Base-by-base conservation (phyloP, 768 basidiomycete species). In the Tricholoma flavovirens region DNA sequence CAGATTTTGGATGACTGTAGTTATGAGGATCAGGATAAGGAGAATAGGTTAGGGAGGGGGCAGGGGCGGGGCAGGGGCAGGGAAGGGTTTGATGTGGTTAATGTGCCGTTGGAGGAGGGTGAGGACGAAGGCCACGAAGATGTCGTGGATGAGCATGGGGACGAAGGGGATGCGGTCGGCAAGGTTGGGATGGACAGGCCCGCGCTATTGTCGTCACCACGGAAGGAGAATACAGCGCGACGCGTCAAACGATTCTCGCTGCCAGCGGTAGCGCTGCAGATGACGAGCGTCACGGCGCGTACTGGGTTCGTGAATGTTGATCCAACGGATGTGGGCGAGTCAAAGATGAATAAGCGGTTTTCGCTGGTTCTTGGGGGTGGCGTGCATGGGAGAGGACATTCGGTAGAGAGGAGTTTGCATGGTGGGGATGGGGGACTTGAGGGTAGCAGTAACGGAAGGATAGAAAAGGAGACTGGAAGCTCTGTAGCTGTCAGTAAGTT, bases 231-330 rank as follows among this genome's bases (percentile, higher is more conserved):
- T 58, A 87, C 86, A 0, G 79, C 77, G 43, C 71, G 85, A 60
- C 68, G 82, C 62, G 75, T 74, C 62, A 87, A 88, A 65, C 79
- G 87, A 38, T 90, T 89, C 62, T 90, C 89, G 45, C 58, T 87
- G 48, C 87, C 88, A 83, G 42, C 52, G 4, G 40, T 53, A 10
- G 52, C 52, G 3, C 60, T 90, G 67, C 87, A 90, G 61, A 83
- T 83, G 32, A 82, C 82, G 24, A 81, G 80, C 11, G 87, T 90
- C n/a, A 84, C 83, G 40, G 80, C 84, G 19, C 76, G 81, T n/a
- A 78, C 81, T 36, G 69, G 65, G 22, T 30, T 43, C 30, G 26
- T 12, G 2, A 40, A 53, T 52, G 51, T 36, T 22, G 40, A 53
- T 7, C 24, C 17, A 7, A 8, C 38, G 15, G 52, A 32, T 14